Evolutionary conservation across 768 basidiomycete species (phyloP), one percentile per base, ranked within the genome.

Genomic region (Pisolithus microcarpus): DNA sequence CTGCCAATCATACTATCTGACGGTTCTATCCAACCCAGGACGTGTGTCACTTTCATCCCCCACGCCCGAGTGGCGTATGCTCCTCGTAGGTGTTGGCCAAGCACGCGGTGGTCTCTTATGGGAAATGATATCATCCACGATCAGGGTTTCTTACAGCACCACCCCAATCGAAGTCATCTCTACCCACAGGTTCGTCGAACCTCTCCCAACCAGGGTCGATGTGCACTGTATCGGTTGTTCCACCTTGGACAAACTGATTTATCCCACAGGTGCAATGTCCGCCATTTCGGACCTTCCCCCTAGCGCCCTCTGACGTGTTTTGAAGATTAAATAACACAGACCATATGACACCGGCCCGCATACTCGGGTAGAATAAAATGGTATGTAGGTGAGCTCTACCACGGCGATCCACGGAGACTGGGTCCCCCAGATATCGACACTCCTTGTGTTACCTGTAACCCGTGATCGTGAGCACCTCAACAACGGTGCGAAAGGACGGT

Each of bases 361-460:
- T 21, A 44, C 16, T n/a, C 28, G 26, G 30, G 24, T 30, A 30
- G 26, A 11, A 6, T 30, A 26, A 13, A 34, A 15, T 1, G 11
- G 34, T 31, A 15, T 24, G 23, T 15, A 19, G 4, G 39, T 19
- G 18, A 10, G 28, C 16, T 56, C 48, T 62, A 67, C 66, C 66
- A 67, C 42, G 67, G 65, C 5, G 66, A 63, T 56, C 68, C 65
- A 51, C 66, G 66, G 38, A 68, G 58, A 31, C 58, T 52, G 10
- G 56, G 39, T 7, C 43, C 51, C 51, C 57, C 56, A 36, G 65
- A 57, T 21, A 68, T 52, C 16, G 57, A 61, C 38, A 63, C 66
- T 21, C 66, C 66, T n/a, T 56, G 70, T 5, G 63, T 55, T 16
- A 68, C 65, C 66, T 68, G 9, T 28, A 44, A 49, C 2, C 16